Conservation (phyloP, 2,329 filamentous ascomycete species). For the Oidium heveae region DNA sequence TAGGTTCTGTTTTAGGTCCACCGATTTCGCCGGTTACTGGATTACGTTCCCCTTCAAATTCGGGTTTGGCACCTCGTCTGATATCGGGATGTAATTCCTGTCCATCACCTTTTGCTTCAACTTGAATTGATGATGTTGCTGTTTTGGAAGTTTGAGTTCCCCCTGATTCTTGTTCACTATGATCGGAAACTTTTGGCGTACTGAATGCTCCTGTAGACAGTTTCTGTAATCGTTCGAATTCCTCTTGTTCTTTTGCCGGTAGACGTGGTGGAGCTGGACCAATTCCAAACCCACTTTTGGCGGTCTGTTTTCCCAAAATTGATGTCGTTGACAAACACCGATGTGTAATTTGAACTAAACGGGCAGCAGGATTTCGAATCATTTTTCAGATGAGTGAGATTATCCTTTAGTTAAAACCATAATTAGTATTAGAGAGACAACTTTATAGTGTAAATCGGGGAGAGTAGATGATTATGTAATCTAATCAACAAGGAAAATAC, state of each 20-base stretch:
- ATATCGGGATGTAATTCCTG: conserved; percentile 47
- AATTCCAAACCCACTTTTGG: conserved; percentile 16
- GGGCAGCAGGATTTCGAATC: too few relatives aligned
- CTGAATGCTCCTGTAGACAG: conserved; percentile 39
- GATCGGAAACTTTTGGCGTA: conserved; percentile 3
- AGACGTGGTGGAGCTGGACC: conserved; percentile 61
- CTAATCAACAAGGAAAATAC: too few relatives aligned
- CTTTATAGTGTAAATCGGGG: too few relatives aligned
- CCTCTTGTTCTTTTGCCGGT: conserved; percentile 66
- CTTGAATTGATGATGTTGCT: conserved; percentile 8
- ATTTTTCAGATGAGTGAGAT: too few relatives aligned
- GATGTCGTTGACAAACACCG: too few relatives aligned
- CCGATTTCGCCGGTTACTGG: conserved; percentile 88
- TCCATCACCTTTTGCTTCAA: conserved; percentile 28
- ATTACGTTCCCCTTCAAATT: conserved; percentile 82
- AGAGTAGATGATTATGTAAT: too few relatives aligned
- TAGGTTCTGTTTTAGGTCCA: conserved; percentile 87
- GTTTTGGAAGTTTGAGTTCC: conserved; percentile 23
- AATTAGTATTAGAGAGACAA: too few relatives aligned
- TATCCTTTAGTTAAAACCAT: too few relatives aligned
- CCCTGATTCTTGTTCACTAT: conserved; percentile 9
- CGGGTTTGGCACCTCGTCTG: conserved; percentile 53
- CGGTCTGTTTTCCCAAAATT: too few relatives aligned
- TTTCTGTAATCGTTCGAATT: conserved; percentile 69
- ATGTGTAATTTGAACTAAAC: too few relatives aligned